Percentiles rank a stretch among this genome's conserved stretches.
These are phyloP conservation scores for Blepharisma japonicum DNA, from an alignment of 73 alveolate genomes.

Conservation along the genomic window DNA sequence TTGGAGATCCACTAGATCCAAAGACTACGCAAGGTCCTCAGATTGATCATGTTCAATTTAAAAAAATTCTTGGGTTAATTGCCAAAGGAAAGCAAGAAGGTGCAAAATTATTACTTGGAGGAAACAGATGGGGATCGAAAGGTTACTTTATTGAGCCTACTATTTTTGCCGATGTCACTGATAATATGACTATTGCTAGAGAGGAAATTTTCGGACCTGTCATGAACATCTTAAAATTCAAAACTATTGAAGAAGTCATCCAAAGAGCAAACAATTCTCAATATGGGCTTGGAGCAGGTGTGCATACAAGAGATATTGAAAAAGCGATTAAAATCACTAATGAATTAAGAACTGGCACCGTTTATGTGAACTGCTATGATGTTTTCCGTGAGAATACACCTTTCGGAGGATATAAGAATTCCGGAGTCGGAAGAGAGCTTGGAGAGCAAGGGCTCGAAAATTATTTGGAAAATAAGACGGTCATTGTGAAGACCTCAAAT, in stretches of 20 bases:
- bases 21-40: constrained; percentile 81
- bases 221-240: constrained; percentile 71
- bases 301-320: constrained; percentile 62
- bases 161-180: constrained; percentile 78
- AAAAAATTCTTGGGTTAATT: constrained; percentile 69
- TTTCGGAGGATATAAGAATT: constrained; percentile 88
- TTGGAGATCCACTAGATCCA: constrained; percentile 79
- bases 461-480: constrained; percentile 56
- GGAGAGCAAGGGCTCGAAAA: constrained; percentile 56
- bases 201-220: constrained; percentile 88
- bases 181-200: constrained; percentile 73
- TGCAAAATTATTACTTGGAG: constrained; percentile 81
- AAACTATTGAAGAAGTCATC: constrained; percentile 83
- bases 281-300: constrained; percentile 93
- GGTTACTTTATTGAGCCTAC: constrained; percentile 29
- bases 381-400: constrained; percentile 61
- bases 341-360: constrained; percentile 80
- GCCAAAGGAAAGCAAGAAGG: constrained; percentile 83
- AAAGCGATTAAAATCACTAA: constrained; percentile 60
- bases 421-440: constrained; percentile 88
- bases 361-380: constrained; percentile 70
- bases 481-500: constrained; percentile 33
- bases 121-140: constrained; percentile 70
- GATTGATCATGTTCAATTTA: constrained; percentile 60
- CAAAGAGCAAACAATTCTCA: constrained; percentile 80